These are phyloP conservation scores for Hymenochaete sp. DNA, from an alignment of 1,284 basidiomycete genomes.

Conservation along the genomic window DNA sequence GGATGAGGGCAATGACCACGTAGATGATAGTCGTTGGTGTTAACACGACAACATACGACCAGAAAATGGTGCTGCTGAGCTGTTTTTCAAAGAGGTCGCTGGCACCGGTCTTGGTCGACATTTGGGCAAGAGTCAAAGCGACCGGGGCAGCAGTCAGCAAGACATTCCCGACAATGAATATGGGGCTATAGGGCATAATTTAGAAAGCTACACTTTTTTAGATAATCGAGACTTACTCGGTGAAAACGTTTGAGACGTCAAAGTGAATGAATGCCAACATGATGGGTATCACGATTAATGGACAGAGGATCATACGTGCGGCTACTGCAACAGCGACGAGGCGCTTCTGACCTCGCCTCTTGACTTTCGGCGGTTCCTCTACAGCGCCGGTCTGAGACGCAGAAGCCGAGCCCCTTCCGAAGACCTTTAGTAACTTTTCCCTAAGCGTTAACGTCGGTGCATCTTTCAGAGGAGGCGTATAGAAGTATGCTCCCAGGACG, in stretches of 20 bases:
- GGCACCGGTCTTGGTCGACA: constrained; percentile 72
- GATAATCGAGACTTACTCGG: constrained; percentile 50
- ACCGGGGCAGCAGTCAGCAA: constrained; percentile 73
- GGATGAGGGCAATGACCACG: constrained; percentile 62
- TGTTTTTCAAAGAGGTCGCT: constrained; percentile 87
- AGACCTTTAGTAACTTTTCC: constrained; percentile 34
- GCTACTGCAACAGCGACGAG: constrained; percentile 77
- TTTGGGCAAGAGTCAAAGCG: constrained; percentile 76
- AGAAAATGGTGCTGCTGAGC: constrained; percentile 76
- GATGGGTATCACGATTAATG: constrained; percentile 68
- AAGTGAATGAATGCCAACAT: constrained; percentile 53
- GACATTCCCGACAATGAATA: constrained; percentile 75
- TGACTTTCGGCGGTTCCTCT: constrained; percentile 17
- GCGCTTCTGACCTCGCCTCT: constrained; percentile 59
- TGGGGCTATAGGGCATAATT: constrained; percentile 45
- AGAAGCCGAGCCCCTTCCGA: constrained; percentile 22
- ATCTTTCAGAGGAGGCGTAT: constrained; percentile 28
- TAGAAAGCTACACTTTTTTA: background rate
- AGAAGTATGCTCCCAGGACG: constrained; percentile 91
- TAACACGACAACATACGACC: constrained; percentile 75
- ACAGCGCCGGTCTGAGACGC: background rate
- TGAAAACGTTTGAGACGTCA: constrained; percentile 57
- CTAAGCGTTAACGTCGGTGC: constrained; percentile 22
- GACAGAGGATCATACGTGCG: constrained; percentile 81
- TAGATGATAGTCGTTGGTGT: constrained; percentile 70